A percentile compares a stretch with the other conserved stretches of the same genome.
phyloP scores from a whole-genome alignment of 2,329 filamentous ascomycete genomes.

The Penicillium freii region DNA sequence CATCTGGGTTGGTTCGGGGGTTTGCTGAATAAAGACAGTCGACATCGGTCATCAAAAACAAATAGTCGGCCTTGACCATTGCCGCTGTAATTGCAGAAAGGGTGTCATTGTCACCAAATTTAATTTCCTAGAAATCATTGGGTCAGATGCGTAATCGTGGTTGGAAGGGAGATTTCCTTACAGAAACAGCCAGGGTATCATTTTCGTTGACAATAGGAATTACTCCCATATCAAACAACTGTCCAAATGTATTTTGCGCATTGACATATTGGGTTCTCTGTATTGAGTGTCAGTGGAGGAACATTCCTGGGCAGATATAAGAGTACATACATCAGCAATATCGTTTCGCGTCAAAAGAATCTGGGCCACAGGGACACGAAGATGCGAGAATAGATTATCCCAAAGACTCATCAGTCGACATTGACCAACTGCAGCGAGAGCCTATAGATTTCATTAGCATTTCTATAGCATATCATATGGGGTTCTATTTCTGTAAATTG shows the following conservation, averaged over 20 bases:
- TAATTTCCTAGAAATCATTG: conserved; percentile 66
- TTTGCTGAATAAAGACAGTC: conserved; percentile 98
- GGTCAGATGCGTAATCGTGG: neutral
- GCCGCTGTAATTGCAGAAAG: conserved; percentile 93
- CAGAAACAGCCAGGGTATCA: conserved; percentile 87
- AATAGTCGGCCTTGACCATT: conserved; percentile 94
- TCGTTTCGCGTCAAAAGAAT: conserved; percentile 93
- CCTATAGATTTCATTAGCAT: conserved; percentile 47
- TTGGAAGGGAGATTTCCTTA: conserved; percentile 30
- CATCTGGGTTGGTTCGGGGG: conserved; percentile 78
- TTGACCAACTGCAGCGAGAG: conserved; percentile 92
- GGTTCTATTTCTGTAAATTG: neutral
- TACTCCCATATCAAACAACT: conserved; percentile 89
- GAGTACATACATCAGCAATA: conserved; percentile 74
- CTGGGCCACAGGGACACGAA: conserved; percentile 88
- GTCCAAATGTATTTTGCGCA: conserved; percentile 89
- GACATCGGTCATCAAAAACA: conserved; percentile 98
- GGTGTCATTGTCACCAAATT: conserved; percentile 98
- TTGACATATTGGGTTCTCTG: conserved; percentile 91
- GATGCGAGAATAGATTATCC: conserved; percentile 86
- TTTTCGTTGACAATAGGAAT: conserved; percentile 99
- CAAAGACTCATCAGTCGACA: conserved; percentile 92
- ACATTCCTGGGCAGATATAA: neutral
- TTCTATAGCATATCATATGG: neutral
- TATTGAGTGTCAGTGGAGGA: conserved; percentile 15